A percentile compares a stretch with the other conserved stretches of the same genome.
These are phyloP conservation scores for Hymenoscyphus occultus DNA, from an alignment of 2,329 filamentous ascomycete genomes.

Conservation along the genomic window DNA sequence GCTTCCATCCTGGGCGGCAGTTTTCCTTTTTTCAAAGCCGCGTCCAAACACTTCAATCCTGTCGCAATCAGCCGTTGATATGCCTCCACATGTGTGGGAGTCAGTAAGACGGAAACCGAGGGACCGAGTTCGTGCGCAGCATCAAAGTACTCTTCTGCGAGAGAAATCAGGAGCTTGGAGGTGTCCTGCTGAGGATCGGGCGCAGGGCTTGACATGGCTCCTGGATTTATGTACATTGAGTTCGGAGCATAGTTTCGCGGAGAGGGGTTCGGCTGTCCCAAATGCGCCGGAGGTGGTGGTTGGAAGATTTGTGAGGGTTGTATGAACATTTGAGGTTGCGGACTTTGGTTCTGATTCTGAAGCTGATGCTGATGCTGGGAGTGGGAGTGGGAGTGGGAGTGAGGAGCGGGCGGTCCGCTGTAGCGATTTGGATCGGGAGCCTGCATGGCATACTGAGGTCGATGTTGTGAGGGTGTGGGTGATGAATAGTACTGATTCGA, in stretches of 20 bases:
- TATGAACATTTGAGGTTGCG: constrained; percentile 28
- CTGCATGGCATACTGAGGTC: constrained; percentile 19
- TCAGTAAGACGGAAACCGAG: constrained; percentile 47
- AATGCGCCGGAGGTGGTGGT: constrained; percentile 22
- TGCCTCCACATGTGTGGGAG: constrained; percentile 52
- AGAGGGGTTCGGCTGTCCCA: constrained; percentile 15
- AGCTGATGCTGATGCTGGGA: constrained; percentile 5
- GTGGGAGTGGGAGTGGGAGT: neutral
- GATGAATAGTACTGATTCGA: constrained; percentile 6
- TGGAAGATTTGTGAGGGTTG: constrained; percentile 36
- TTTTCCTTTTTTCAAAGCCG: constrained; percentile 59
- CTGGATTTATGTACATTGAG: neutral
- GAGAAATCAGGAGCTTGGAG: constrained; percentile 55
- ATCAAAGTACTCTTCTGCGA: constrained; percentile 72
- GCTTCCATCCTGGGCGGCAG: constrained; percentile 66
- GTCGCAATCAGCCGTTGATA: constrained; percentile 73
- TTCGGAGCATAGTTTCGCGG: constrained; percentile 1
- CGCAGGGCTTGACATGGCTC: neutral
- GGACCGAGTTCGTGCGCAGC: constrained; percentile 59
- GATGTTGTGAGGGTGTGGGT: constrained; percentile 13
- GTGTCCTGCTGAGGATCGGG: constrained; percentile 21
- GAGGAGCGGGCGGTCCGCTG: constrained; percentile 12
- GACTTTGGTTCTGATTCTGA: constrained; percentile 15
- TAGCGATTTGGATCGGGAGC: constrained; percentile 9
- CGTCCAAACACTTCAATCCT: constrained; percentile 69